Evolutionary conservation across 2,329 filamentous ascomycete species (phyloP).

Genomic region (Colletotrichum endophyticum): DNA sequence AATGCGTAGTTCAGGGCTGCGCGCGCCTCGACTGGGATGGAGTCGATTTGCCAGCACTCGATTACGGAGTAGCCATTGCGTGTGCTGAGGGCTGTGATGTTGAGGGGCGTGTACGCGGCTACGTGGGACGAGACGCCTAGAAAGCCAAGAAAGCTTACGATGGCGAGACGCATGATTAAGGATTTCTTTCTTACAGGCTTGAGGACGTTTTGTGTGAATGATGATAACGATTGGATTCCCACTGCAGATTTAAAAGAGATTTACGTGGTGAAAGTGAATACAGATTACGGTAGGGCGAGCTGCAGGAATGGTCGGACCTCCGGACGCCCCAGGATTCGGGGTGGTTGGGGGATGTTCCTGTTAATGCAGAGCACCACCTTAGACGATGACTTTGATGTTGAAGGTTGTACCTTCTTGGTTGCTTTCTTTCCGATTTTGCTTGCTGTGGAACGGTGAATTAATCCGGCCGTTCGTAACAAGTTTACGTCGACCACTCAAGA

Average conservation of each 20-base stretch:
- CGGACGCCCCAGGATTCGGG: not conserved
- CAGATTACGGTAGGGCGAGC: not conserved
- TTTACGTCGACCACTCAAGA: accelerated
- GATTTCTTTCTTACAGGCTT: not conserved
- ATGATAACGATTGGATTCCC: not conserved
- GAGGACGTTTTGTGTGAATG: no score
- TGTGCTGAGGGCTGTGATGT: constrained; percentile 44
- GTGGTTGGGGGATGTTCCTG: not conserved
- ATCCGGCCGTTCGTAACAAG: no score
- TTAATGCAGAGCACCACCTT: not conserved
- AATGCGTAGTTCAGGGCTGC: constrained; percentile 34
- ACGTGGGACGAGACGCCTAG: not conserved
- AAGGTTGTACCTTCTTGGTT: not conserved
- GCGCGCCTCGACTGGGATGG: constrained; percentile 26
- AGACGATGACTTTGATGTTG: not conserved
- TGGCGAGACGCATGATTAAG: not conserved
- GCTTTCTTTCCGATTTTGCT: not conserved
- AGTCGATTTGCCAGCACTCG: constrained; percentile 50
- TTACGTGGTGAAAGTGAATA: accelerated
- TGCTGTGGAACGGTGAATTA: no score
- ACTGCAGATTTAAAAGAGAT: accelerated
- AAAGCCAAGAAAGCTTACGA: not conserved
- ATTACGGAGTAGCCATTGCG: constrained; percentile 41
- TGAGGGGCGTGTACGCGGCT: constrained; percentile 30
- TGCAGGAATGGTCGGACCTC: not conserved